phyloP scores from a whole-genome alignment of 176 grass and related monocot genomes.

The Oryza officinalis region DNA sequence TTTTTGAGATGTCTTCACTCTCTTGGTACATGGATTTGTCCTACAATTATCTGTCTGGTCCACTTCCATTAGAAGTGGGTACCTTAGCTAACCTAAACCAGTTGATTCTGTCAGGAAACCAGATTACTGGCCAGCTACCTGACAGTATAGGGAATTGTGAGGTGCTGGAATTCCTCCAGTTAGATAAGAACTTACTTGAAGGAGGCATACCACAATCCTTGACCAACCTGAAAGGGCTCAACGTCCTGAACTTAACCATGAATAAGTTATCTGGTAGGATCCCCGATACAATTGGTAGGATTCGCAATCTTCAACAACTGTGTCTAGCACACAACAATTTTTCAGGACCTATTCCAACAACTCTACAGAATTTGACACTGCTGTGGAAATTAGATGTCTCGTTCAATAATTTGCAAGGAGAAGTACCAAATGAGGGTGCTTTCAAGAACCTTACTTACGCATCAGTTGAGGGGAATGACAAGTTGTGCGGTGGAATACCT shows the following conservation, averaged over 20 bases:
- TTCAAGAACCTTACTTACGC: conserved; percentile 17
- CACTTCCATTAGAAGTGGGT: neutral
- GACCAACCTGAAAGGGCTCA: conserved; percentile 29
- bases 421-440: conserved; percentile 32
- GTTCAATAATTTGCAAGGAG: neutral
- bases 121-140: conserved; percentile 35
- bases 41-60: neutral
- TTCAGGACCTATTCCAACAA: too few species aligned
- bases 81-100: neutral
- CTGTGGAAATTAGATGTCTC: too few species aligned
- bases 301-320: too few species aligned
- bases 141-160: neutral
- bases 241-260: neutral
- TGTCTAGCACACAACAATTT: too few species aligned
- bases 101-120: conserved; percentile 31
- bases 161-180: neutral
- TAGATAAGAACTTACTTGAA: conserved; percentile 42
- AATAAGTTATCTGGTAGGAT: too few species aligned
- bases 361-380: fast-evolving
- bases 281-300: fast-evolving
- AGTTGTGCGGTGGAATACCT: conserved; percentile 39
- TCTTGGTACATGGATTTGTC: neutral
- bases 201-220: conserved; percentile 39
- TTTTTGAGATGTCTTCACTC: neutral
- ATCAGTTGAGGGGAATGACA: conserved; percentile 15